These are phyloP conservation scores for Canavalia gladiata DNA, from an alignment of 306 rosid genomes.

Conservation along the genomic window DNA sequence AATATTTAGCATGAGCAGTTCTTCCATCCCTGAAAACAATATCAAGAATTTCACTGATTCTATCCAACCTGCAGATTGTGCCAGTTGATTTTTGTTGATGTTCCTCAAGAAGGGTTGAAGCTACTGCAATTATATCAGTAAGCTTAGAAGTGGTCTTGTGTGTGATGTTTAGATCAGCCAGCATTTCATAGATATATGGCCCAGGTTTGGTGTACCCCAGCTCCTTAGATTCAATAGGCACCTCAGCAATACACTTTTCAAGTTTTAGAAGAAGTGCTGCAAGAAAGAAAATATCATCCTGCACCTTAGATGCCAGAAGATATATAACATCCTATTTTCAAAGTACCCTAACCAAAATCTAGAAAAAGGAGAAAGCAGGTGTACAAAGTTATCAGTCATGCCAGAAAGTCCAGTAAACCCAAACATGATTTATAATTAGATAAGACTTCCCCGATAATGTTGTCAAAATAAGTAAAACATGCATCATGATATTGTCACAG, in stretches of 20 bases:
- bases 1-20: slow-evolving; percentile 76
- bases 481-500: slow-evolving; percentile 35
- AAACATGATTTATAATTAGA: slow-evolving; percentile 29
- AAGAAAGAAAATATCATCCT: slow-evolving; percentile 49
- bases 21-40: slow-evolving; percentile 68
- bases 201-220: slow-evolving; percentile 91
- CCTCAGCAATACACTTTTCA: slow-evolving; percentile 90
- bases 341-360: slow-evolving; percentile 41
- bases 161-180: slow-evolving; percentile 86
- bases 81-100: slow-evolving; percentile 70
- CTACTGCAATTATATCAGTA: slow-evolving; percentile 60
- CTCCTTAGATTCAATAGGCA: slow-evolving; percentile 86
- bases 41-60: slow-evolving; percentile 68
- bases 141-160: slow-evolving; percentile 69
- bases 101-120: slow-evolving; percentile 84
- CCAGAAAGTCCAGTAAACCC: slow-evolving; percentile 43
- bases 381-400: slow-evolving; percentile 32
- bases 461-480: slow-evolving; percentile 33
- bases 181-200: slow-evolving; percentile 78
- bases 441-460: slow-evolving; percentile 13
- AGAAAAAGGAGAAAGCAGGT: slow-evolving; percentile 9
- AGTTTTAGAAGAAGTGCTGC: slow-evolving; percentile 94
- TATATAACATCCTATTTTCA: slow-evolving; percentile 25
- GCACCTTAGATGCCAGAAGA: slow-evolving; percentile 41
- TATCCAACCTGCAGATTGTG: slow-evolving; percentile 79